Evolutionary conservation across 2,329 filamentous ascomycete genomes (phyloP).

Genomic region (Colletotrichum tabaci): DNA sequence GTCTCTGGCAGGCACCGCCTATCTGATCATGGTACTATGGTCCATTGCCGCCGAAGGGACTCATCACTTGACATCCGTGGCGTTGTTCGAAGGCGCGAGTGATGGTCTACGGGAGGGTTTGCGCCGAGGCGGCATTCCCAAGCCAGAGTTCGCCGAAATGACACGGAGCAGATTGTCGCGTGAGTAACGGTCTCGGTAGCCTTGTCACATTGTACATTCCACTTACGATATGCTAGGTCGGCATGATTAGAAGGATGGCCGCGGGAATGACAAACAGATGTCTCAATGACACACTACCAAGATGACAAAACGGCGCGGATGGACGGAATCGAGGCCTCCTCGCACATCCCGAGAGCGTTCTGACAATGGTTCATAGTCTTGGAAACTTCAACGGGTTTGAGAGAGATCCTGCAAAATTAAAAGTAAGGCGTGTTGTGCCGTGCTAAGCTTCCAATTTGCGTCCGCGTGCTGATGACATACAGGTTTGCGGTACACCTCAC

Average conservation of each 20-base stretch:
- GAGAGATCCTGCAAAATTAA: no score
- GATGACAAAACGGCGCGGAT: conserved; percentile 26
- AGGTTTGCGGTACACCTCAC: conserved; percentile 42
- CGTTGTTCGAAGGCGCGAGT: conserved; percentile 19
- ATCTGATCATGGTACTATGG: conserved; percentile 21
- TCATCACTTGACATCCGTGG: conserved; percentile 20
- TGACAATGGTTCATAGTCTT: conserved; percentile 18
- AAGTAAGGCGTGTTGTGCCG: no score
- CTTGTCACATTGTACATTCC: background rate
- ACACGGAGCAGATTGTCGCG: background rate
- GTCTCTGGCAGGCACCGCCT: conserved; percentile 19
- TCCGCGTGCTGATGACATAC: no score
- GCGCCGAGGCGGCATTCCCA: conserved; percentile 8
- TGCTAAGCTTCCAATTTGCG: no score
- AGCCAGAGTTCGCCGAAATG: background rate
- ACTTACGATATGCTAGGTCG: background rate
- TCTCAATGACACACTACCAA: conserved; percentile 3
- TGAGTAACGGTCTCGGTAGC: background rate
- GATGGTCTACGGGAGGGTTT: conserved; percentile 14
- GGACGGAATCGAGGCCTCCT: conserved; percentile 17
- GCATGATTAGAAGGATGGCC: background rate
- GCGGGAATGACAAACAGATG: background rate
- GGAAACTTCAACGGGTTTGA: background rate
- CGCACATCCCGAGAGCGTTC: conserved; percentile 23
- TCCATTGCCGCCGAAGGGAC: conserved; percentile 23